Evolutionary conservation across 1,284 basidiomycete species (phyloP), one percentile per base, ranked within the genome.

Genomic region (Apiotrichum akiyoshidainum): DNA sequence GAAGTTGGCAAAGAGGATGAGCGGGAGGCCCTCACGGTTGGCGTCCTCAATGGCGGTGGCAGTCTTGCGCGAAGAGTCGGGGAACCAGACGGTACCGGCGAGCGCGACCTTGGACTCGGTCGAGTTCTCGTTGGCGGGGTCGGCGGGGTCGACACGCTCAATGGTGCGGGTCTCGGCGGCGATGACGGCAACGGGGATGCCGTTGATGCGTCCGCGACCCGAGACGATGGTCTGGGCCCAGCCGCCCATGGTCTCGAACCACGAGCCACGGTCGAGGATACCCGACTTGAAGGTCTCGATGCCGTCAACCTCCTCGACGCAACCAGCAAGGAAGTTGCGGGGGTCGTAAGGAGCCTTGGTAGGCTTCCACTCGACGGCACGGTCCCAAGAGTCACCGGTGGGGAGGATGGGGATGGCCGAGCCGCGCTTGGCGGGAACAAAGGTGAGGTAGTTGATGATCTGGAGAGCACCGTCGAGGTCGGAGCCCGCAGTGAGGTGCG

Each of bases 1-100:
- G 94, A 96, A 99, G 83, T 99, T 99, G 63, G 96, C 96, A 71
- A 99, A 97, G 78, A 99, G 95, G 78, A 99, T 92, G 63, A 99
- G 83, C 5, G 96, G 96, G 22, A 99, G 83, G 44, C 91, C 92
- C 79, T 99, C 96, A 52, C 93, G 88, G 81, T 95, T 90, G 81
- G 99, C 92, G 81, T 99, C 96, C 78, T 94, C 92, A 81, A 99
- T 99, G 17, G 96, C 94, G 73, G 98, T 96, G 11, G 95, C 96
- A 26, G 96, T 99, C 85, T 99, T 99, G 83, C 97, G 95, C n/a
- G 96, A 94, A 33, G 91, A 95, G 80, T 99, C 99, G 52, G 96
- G 96, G 80, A 98, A 99, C 96, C 96, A 99, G 54, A 86, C 96
- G 77, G 99, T 97, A 71, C 96, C 96, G 39, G 96, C 96, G 76